Conservation (phyloP, 108 stramenopile species). For the Pseudonitzschia multistriata region DNA sequence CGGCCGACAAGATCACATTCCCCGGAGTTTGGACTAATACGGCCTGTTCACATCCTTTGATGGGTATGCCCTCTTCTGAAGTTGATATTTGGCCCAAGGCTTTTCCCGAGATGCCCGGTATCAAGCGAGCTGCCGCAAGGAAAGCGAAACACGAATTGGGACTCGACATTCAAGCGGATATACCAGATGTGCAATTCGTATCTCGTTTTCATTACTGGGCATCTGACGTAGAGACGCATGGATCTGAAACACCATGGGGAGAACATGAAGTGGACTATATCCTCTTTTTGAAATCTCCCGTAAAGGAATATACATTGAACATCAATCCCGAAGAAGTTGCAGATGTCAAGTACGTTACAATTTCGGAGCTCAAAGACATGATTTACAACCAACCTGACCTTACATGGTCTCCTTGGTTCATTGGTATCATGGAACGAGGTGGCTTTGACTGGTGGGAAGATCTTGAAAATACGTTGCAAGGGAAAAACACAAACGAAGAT, state of each 20-base stretch:
- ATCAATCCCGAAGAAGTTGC: slow-evolving; percentile 76
- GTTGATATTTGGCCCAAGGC: slow-evolving; percentile 40
- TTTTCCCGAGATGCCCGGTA: slow-evolving; percentile 48
- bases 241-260: slow-evolving; percentile 64
- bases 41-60: slow-evolving; percentile 79
- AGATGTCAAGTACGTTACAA: slow-evolving; percentile 44
- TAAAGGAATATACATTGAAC: slow-evolving; percentile 17
- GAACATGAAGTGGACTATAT: slow-evolving; percentile 91
- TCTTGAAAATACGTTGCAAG: slow-evolving; percentile 34
- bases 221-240: slow-evolving; percentile 61
- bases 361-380: slow-evolving; percentile 49
- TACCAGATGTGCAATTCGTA: slow-evolving; percentile 63
- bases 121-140: slow-evolving; percentile 76
- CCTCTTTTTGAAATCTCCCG: slow-evolving; percentile 41
- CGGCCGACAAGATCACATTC: slow-evolving; percentile 77
- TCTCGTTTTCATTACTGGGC: slow-evolving; percentile 86
- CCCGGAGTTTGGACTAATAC: slow-evolving; percentile 89
- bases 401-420: slow-evolving; percentile 64
- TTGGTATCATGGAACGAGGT: slow-evolving; percentile 54
- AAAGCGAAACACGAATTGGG: slow-evolving; percentile 84
- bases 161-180: slow-evolving; percentile 50
- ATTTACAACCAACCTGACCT: slow-evolving; percentile 26
- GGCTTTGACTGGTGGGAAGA: slow-evolving; percentile 58
- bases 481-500: slow-evolving; percentile 37
- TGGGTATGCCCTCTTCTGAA: slow-evolving; percentile 46